phyloP scores from a whole-genome alignment of 1,284 basidiomycete species.

The Bondarzewia mesenterica region DNA sequence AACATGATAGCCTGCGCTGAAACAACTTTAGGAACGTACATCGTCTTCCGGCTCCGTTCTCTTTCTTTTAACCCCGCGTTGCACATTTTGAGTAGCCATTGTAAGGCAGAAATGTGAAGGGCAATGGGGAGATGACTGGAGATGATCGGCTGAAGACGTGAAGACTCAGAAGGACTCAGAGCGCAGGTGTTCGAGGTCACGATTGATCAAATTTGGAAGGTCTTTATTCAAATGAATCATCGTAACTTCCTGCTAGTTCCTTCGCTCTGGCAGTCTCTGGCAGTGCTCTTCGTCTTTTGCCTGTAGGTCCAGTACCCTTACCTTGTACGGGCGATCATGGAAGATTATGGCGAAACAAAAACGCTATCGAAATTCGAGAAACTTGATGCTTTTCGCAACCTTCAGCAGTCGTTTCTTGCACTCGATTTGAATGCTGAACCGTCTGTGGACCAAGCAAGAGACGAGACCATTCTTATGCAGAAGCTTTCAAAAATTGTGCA shows the following conservation, averaged over 20 bases:
- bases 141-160: no score
- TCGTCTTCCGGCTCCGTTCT: neutral
- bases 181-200: no score
- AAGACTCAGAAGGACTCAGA: no score
- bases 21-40: neutral
- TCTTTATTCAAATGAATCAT: no score
- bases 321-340: constrained; percentile 6
- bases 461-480: constrained; percentile 32
- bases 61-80: constrained; percentile 9
- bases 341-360: constrained; percentile 26
- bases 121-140: no score
- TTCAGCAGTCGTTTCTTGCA: constrained; percentile 45
- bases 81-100: neutral
- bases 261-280: no score
- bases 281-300: no score
- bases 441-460: constrained; percentile 37
- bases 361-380: constrained; percentile 54
- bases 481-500: constrained; percentile 39
- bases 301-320: neutral
- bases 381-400: constrained; percentile 45
- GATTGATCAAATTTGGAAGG: no score
- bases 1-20: neutral
- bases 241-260: no score
- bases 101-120: no score
- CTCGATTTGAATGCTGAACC: constrained; percentile 40